A percentile compares a stretch with the other conserved stretches of the same genome.
Evolutionary conservation across 805 yeast genomes (phyloP).

Genomic region (Yarrowia bubula): DNA sequence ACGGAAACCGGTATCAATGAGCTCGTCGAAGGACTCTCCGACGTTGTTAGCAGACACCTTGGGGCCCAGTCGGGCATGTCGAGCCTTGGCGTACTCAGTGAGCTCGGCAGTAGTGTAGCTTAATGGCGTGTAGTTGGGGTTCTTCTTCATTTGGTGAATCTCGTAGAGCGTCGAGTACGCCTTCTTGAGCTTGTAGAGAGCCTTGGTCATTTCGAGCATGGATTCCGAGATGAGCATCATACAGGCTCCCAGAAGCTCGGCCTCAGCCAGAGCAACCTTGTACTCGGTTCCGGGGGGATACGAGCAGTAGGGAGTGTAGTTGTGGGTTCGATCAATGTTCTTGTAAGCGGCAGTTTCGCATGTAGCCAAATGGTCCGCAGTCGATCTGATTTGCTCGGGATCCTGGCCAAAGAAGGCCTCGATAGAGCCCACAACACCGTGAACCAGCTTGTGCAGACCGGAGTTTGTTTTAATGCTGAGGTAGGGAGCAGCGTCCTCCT

Average conservation of each 20-base stretch:
- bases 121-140: conserved; percentile 10
- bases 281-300: conserved; percentile 95
- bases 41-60: conserved; percentile 22
- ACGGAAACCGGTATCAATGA: conserved; percentile 85
- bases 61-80: conserved; percentile 18
- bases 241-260: conserved; percentile 79
- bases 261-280: conserved; percentile 86
- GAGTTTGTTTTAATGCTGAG: conserved; percentile 6
- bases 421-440: conserved; percentile 10
- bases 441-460: conserved; percentile 11
- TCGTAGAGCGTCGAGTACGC: conserved; percentile 87
- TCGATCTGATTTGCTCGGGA: conserved; percentile 8
- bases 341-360: conserved; percentile 15
- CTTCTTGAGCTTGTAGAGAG: conserved; percentile 76
- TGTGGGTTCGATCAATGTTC: conserved; percentile 10
- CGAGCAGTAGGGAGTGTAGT: conserved; percentile 22
- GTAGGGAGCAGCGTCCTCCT: conserved; percentile 16
- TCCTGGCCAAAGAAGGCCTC: conserved; percentile 24
- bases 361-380: conserved; percentile 6
- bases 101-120: conserved; percentile 14
- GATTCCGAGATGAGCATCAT: conserved; percentile 85
- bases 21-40: conserved; percentile 66
- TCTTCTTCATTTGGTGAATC: conserved; percentile 47
- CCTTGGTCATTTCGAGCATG: conserved; percentile 86
- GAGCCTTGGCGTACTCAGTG: conserved; percentile 21